Evolutionary conservation across 2,329 filamentous ascomycete species (phyloP), one percentile per base, ranked within the genome.

Genomic region (Sarocladium oryzae): DNA sequence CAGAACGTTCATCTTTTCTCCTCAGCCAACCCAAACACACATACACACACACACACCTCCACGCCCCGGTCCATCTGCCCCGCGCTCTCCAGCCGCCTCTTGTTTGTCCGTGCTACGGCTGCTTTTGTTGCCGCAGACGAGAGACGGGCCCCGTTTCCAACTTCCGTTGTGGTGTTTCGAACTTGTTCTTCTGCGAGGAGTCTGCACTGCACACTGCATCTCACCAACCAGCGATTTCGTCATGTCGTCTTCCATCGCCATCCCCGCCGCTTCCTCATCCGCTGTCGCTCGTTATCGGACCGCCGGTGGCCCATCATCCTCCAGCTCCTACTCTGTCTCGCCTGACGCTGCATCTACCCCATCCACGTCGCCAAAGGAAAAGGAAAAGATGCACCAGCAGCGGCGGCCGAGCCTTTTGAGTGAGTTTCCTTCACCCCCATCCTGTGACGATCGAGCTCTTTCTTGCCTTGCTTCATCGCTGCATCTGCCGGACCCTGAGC

Each of bases 211-310:
- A 4, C 21, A 11, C 21, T 28, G 23, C 40, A 43, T 26, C 40
- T n/a, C 26, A 11, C 23, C 40, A 16, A n/a, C 37, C 16, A 9
- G 16, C 37, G 7, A n/a, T n/a, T n/a, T 59, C 56, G 67, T 56
- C 58, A 82, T 85, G 81, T 84, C 82, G 54, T 83, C 83, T 53
- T 86, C 82, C 54, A 88, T 88, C 69, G 74, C 78, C 57, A 89
- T 89, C 59, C 85, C 84, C 59, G 66, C 67, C 55, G 69, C 61
- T 38, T 64, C 64, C 38, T 64, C 64, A 36, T 65, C 66, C 49
- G 64, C 67, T 43, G 60, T 65, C 21, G 67, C 69, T 2, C 59
- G 65, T 56, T 78, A 81, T 37, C 46, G 63, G 68, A 72, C 56
- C 66, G 68, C 57, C 76, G 72, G 61, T 78, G 76, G 41, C 68